Evolutionary conservation across 1,284 basidiomycete species (phyloP).

Genomic region (Coniophora puteana): DNA sequence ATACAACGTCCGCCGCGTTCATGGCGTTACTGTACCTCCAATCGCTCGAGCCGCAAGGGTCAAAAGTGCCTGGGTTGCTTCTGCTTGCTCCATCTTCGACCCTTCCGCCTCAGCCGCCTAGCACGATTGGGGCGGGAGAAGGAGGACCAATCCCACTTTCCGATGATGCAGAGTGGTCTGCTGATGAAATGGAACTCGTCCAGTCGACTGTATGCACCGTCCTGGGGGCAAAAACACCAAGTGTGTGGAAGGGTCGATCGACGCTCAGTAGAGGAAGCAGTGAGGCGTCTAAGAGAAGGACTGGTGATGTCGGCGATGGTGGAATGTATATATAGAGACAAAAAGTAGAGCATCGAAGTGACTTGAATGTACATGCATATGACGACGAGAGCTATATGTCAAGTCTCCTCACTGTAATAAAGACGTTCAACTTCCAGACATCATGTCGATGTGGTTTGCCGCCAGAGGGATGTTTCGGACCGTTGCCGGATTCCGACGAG

Average conservation of each 20-base stretch:
- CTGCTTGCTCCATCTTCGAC: constrained; percentile 36
- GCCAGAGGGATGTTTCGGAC: no score
- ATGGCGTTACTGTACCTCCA: constrained; percentile 31
- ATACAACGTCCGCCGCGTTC: constrained; percentile 53
- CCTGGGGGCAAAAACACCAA: constrained; percentile 19
- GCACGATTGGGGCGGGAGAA: no score
- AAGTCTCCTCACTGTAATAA: no score
- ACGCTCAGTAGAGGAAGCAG: background rate
- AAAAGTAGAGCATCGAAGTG: constrained; percentile 1
- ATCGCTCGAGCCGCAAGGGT: constrained; percentile 10
- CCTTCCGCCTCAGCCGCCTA: constrained; percentile 28
- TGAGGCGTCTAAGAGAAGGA: constrained; percentile 7
- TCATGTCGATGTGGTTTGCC: no score
- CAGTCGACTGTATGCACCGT: constrained; percentile 33
- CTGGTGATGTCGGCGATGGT: constrained; percentile 41
- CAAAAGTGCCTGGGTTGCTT: no score
- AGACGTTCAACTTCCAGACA: no score
- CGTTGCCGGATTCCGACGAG: no score
- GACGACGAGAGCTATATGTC: background rate
- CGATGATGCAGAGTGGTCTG: constrained; percentile 34
- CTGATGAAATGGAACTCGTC: constrained; percentile 29
- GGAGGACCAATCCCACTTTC: constrained; percentile 27
- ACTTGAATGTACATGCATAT: background rate
- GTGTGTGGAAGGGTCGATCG: constrained; percentile 13
- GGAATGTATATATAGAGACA: constrained; percentile 52